These are phyloP conservation scores for Filobasidium wieringae DNA, from an alignment of 768 basidiomycete genomes.

Conservation along the genomic window DNA sequence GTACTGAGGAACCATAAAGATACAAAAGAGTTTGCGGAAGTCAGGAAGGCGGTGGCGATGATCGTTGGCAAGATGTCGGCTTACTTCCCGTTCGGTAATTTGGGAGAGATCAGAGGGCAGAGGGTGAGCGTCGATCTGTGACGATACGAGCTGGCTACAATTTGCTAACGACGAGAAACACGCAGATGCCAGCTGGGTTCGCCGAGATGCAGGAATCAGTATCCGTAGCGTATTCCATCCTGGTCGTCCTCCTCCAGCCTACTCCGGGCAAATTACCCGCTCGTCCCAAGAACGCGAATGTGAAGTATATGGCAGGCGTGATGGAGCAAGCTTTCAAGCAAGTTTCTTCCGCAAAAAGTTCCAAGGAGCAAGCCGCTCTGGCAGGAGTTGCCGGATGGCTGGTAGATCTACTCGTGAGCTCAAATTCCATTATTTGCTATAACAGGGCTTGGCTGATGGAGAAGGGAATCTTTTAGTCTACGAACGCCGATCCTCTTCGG, in stretches of 20 bases:
- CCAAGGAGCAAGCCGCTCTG: constrained; percentile 22
- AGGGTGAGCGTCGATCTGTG: background rate
- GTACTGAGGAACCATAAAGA: background rate
- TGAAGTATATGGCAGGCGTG: constrained; percentile 15
- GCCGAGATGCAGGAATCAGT: constrained; percentile 14
- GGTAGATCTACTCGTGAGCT: constrained; percentile 27
- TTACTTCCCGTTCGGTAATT: constrained; percentile 64
- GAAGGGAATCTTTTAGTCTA: constrained; percentile 13
- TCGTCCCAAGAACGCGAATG: constrained; percentile 2
- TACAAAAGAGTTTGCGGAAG: constrained; percentile 1
- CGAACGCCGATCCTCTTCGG: constrained; percentile 22
- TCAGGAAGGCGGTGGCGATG: constrained; percentile 20
- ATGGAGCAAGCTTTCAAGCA: constrained; percentile 24
- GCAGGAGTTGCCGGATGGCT: constrained; percentile 37
- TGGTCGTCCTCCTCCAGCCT: constrained; percentile 33
- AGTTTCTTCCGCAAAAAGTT: constrained; percentile 10
- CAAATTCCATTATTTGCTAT: background rate
- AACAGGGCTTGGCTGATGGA: background rate
- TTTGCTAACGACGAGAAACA: background rate
- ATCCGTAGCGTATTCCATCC: constrained; percentile 28
- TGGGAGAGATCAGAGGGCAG: constrained; percentile 26
- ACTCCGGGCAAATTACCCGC: constrained; percentile 14
- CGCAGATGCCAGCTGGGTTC: constrained; percentile 4
- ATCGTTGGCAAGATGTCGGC: constrained; percentile 62
- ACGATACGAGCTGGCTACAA: background rate